A percentile compares a stretch with the other conserved stretches of the same genome.
Evolutionary conservation across 2,329 filamentous ascomycete genomes (phyloP).

Genomic region (Claviceps lovelessii): DNA sequence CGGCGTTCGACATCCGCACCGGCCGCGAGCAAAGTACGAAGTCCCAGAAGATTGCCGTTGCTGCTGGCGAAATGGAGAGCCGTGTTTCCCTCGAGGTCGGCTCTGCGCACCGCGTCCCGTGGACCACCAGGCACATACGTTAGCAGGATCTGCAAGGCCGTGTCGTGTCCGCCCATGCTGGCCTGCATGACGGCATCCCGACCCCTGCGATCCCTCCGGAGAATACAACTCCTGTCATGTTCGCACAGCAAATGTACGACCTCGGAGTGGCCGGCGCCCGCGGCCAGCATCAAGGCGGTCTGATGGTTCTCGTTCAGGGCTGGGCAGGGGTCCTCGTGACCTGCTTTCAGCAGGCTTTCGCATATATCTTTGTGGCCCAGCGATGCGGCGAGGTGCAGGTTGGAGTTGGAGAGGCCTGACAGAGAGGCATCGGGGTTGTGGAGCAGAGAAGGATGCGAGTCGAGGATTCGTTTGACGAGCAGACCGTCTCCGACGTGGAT

Average conservation of each 20-base stretch:
- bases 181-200: constrained; percentile 60
- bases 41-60: constrained; percentile 62
- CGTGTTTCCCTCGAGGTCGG: constrained; percentile 67
- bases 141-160: constrained; percentile 48
- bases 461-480: constrained; percentile 64
- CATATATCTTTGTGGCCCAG: constrained; percentile 58
- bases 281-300: constrained; percentile 70
- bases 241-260: constrained; percentile 59
- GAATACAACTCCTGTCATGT: constrained; percentile 46
- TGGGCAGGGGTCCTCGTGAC: constrained; percentile 60
- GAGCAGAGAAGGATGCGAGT: constrained; percentile 53
- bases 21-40: constrained; percentile 62
- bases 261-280: constrained; percentile 53
- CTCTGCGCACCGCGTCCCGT: constrained; percentile 36
- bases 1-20: constrained; percentile 59
- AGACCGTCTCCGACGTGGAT: constrained; percentile 59
- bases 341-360: constrained; percentile 53
- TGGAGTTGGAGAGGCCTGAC: constrained; percentile 61
- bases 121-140: constrained; percentile 45
- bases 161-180: constrained; percentile 45
- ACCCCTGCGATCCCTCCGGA: constrained; percentile 51
- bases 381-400: constrained; percentile 64
- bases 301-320: constrained; percentile 68
- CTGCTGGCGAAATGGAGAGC: constrained; percentile 76
- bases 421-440: constrained; percentile 66